Evolutionary conservation across 164 flowering plant genomes (phyloP).

Genomic region (Cinnamomum chago): DNA sequence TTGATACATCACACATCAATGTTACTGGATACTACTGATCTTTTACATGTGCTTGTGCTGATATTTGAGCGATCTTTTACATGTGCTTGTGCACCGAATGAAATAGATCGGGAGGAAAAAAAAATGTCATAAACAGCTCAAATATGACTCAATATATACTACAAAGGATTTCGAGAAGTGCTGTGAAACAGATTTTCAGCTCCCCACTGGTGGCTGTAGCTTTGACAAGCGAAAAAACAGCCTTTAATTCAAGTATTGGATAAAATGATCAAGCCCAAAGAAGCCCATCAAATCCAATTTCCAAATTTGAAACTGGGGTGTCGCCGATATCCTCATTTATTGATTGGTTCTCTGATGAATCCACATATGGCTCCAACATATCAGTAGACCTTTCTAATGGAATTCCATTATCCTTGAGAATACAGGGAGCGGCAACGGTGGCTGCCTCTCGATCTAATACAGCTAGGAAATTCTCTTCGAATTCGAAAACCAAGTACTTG

Average conservation of each 20-base stretch:
- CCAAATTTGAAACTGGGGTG: constrained; percentile 61
- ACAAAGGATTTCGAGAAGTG: neutral
- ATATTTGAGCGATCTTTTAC: too few species aligned
- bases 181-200: neutral
- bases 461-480: constrained; percentile 81
- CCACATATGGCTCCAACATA: constrained; percentile 62
- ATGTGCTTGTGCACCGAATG: neutral
- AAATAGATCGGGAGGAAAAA: neutral
- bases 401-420: constrained; percentile 82
- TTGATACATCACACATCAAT: too few species aligned
- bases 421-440: constrained; percentile 44
- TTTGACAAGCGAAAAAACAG: neutral
- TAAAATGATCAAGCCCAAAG: constrained; percentile 59
- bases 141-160: neutral
- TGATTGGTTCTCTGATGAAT: constrained; percentile 32
- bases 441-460: constrained; percentile 83
- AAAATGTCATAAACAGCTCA: neutral
- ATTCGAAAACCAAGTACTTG: constrained; percentile 79
- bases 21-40: too few species aligned
- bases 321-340: constrained; percentile 46
- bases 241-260: neutral
- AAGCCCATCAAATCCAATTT: constrained; percentile 80
- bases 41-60: too few species aligned
- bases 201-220: too few species aligned
- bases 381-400: constrained; percentile 81